Evolutionary conservation across 331 rosid genomes (phyloP).

Genomic region (Dryas integrifolia): DNA sequence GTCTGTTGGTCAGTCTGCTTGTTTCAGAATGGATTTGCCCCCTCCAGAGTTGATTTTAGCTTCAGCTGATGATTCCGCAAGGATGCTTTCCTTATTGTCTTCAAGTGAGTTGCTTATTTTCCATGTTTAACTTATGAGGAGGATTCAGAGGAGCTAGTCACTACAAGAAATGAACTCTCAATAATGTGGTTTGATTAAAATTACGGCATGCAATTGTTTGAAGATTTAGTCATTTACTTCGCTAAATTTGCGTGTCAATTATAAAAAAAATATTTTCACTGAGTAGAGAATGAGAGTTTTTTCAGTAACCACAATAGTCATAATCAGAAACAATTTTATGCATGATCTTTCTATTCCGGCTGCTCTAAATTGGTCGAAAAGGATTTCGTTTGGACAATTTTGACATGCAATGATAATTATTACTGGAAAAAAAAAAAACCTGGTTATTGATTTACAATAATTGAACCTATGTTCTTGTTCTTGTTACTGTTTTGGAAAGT

Average conservation of each 20-base stretch:
- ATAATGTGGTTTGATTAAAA: neutral
- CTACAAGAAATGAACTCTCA: neutral
- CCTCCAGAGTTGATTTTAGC: conserved; percentile 68
- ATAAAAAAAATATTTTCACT: neutral
- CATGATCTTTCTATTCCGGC: neutral
- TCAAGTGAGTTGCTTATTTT: conserved; percentile 65
- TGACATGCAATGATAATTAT: neutral
- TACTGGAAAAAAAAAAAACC: neutral
- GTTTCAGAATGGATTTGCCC: conserved; percentile 43
- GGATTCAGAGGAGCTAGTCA: neutral
- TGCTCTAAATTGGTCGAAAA: neutral
- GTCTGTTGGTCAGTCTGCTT: conserved; percentile 77
- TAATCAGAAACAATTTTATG: conserved; percentile 1
- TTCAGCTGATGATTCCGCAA: conserved; percentile 56
- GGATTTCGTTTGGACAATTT: neutral
- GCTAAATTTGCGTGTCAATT: neutral
- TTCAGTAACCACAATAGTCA: neutral
- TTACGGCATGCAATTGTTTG: neutral
- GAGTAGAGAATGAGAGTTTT: neutral
- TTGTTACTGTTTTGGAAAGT: neutral
- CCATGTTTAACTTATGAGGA: conserved; percentile 6
- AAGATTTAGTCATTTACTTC: neutral
- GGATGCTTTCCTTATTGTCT: conserved; percentile 48
- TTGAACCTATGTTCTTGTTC: neutral
- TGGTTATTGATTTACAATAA: neutral